Base-by-base conservation (phyloP, 2,329 filamentous ascomycete species). In the Curvularia verruculosa region DNA sequence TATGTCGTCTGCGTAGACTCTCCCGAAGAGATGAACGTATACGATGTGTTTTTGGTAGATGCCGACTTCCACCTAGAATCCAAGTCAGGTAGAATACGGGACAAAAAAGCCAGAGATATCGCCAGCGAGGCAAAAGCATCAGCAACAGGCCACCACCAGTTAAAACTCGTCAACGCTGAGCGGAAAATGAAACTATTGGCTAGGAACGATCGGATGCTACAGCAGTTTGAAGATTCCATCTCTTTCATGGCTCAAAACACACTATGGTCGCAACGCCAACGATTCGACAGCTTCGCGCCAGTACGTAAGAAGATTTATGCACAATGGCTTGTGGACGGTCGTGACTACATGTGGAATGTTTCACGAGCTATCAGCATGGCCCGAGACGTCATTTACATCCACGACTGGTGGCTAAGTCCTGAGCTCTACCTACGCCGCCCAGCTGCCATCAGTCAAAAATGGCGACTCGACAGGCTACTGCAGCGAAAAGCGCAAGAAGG, bases 341-440 rank as follows among this genome's bases (percentile, higher is more conserved):
- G 95, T 65, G 95, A 99, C 75, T 96, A 98, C 81, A 98, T 98
- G 94, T 99, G 95, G 95, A 96, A 97, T 74, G 92, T 98, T 7
- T 98, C 94, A 10, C 87, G 94, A 63, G 95, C 95, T 12, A 96
- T 99, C 69, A 95, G 92, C 73, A 96, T 97, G 87, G 95, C 95
- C 8, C 91, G 91, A 69, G 95, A 98, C 79, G 94, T 98, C 60
- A 94, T 99, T 67, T 98, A 98, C 77, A 98, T 99, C 61, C 95
- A 99, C 75, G 95, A 98, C 76, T 99, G 95, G 95, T 99, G 95
- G 95, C 80, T 99, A 39, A 97, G 91, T 67, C 95, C 95, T 1
- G 94, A 99, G 77, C 80, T 99, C 43, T 99, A 99, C 79, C 89
- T 98, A 87, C 87, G 95, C 58, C 86, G 95, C 56, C 95, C 95